Base-by-base conservation (phyloP, 495 filamentous ascomycete species). In the Echria macrotheca region DNA sequence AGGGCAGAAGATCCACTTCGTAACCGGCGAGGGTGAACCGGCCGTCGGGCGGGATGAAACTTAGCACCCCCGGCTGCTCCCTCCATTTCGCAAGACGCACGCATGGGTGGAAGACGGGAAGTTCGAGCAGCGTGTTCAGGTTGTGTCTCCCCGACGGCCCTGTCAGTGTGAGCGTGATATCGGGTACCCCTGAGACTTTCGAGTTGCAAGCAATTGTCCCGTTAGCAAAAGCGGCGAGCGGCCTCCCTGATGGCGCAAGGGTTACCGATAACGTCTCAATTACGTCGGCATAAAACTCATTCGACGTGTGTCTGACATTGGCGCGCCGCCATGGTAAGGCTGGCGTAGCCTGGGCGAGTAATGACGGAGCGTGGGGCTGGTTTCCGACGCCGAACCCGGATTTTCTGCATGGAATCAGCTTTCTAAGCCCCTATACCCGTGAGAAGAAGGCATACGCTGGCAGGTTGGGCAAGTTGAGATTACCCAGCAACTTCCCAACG, bases 61-160 rank as follows among this genome's bases (percentile, higher is more conserved):
- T 91, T 14, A 99, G 75, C 54, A 95, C 85, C 1, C 93, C 93
- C 0, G 93, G 90, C 29, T 77, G 78, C 48, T 95, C 89, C 47
- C 82, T 78, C 93, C 93, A 99, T 29, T 80, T 72, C 15, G 81
- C 83, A 15, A 97, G 69, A 14, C 94, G 76, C 7, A 99, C 93
- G 62, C 90, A 97, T 1, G 93, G 93, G 59, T 99, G 93, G 60
- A 99, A 99, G 0, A 96, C 90, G 0, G 91, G 91, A n/a, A 95
- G 68, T 49, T 89, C 82, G 46, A 97, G 77, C 19, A 87, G 79
- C 42, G 77, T 78, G 24, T 74, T 80, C 38, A 96, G 77, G 35
- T 81, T 77, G 65, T 86, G 84, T 54, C 69, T 84, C 58, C 87
- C 87, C 6, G 86, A 86, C 0, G 88, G 84, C 2, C 86, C 77